A percentile compares a stretch with the other conserved stretches of the same genome.
These are phyloP conservation scores for Lipomyces oligophaga DNA, from an alignment of 805 yeast genomes.

Conservation along the genomic window DNA sequence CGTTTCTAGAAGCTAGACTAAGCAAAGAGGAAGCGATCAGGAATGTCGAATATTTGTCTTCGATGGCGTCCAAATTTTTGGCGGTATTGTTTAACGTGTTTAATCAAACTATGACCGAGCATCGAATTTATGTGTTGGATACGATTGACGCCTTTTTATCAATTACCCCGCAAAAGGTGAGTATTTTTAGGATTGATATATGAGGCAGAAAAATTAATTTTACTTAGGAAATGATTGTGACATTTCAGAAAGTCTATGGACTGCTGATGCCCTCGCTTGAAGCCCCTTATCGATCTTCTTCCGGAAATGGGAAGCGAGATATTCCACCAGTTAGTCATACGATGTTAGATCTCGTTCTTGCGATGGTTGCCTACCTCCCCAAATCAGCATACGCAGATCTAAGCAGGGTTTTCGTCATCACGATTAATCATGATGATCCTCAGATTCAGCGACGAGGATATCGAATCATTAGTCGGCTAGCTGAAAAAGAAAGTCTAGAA, in stretches of 20 bases:
- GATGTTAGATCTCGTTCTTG: constrained; percentile 85
- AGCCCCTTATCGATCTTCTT: constrained; percentile 37
- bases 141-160: constrained; percentile 77
- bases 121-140: constrained; percentile 79
- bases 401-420: constrained; percentile 69
- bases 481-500: constrained; percentile 70
- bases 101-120: constrained; percentile 79
- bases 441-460: constrained; percentile 29
- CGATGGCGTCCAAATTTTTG: constrained; percentile 64
- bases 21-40: constrained; percentile 52
- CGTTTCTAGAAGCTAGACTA: constrained; percentile 55
- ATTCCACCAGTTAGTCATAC: constrained; percentile 65
- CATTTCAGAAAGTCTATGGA: constrained; percentile 82
- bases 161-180: constrained; percentile 44
- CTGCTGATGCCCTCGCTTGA: constrained; percentile 66
- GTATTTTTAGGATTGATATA: neutral
- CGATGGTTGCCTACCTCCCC: constrained; percentile 83
- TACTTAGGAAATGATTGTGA: constrained; percentile 57
- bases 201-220: constrained; percentile 22
- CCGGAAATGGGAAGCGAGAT: constrained; percentile 35
- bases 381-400: constrained; percentile 64
- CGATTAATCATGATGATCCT: constrained; percentile 43
- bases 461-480: constrained; percentile 51
- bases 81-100: constrained; percentile 90
- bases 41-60: constrained; percentile 59